A percentile compares a stretch with the other conserved stretches of the same genome.
Evolutionary conservation across 192 early-diverging fungal genomes (phyloP).

Genomic region (Phycomyces nitens): DNA sequence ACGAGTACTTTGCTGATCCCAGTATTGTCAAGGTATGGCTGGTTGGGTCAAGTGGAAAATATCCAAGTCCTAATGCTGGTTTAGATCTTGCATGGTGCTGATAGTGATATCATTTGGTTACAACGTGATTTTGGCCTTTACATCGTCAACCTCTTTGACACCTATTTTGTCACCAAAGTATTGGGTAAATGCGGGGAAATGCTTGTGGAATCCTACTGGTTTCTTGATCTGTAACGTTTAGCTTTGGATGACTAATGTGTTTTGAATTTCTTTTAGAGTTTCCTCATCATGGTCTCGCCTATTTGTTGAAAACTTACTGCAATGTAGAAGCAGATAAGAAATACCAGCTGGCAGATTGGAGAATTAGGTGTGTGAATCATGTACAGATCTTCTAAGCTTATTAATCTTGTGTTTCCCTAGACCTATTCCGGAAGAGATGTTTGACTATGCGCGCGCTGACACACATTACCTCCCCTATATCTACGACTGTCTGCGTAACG

Average conservation of each 20-base stretch:
- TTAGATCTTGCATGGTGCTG: slow-evolving; percentile 91
- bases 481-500: slow-evolving; percentile 88
- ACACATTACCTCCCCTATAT: slow-evolving; percentile 96
- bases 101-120: slow-evolving; percentile 92
- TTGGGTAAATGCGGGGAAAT: slow-evolving; percentile 42
- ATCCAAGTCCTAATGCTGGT: too few species aligned
- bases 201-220: not conserved
- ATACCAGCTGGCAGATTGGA: slow-evolving; percentile 97
- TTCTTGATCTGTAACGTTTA: not conserved
- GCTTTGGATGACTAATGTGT: too few species aligned
- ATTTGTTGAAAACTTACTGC: slow-evolving; percentile 78
- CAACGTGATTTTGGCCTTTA: slow-evolving; percentile 97
- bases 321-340: slow-evolving; percentile 82
- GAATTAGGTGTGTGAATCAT: slow-evolving; percentile 63
- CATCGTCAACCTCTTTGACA: slow-evolving; percentile 95
- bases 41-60: too few species aligned
- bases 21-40: slow-evolving; percentile 69
- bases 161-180: slow-evolving; percentile 86
- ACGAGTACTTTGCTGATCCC: slow-evolving; percentile 85
- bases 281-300: slow-evolving; percentile 75
- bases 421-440: slow-evolving; percentile 91
- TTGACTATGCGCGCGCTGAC: slow-evolving; percentile 88
- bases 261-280: slow-evolving; percentile 44
- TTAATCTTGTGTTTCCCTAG: slow-evolving; percentile 31
- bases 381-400: not conserved